These are phyloP conservation scores for Trichoderma pleuroti DNA, from an alignment of 2,329 filamentous ascomycete species.

Conservation along the genomic window DNA sequence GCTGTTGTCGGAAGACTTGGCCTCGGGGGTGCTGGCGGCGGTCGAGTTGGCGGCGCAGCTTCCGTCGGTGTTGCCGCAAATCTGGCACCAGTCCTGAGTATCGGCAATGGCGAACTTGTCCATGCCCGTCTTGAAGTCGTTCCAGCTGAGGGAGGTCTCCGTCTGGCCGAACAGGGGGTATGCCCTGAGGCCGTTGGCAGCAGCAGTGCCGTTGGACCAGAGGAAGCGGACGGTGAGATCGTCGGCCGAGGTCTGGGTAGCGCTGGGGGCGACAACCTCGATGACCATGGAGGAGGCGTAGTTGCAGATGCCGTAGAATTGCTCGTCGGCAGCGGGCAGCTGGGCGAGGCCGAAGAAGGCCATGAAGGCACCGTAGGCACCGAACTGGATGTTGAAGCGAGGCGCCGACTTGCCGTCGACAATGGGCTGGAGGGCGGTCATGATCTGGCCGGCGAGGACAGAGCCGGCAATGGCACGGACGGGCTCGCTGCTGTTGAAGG, in stretches of 20 bases:
- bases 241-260: conserved; percentile 40
- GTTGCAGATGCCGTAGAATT: conserved; percentile 76
- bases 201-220: conserved; percentile 57
- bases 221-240: conserved; percentile 59
- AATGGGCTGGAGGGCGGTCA: conserved; percentile 52
- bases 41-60: conserved; percentile 50
- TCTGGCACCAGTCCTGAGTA: conserved; percentile 66
- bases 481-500: conserved; percentile 72
- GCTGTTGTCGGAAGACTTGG: conserved; percentile 26
- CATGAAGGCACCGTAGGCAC: conserved; percentile 59
- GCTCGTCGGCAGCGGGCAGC: conserved; percentile 46
- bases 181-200: conserved; percentile 46
- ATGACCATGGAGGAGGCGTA: conserved; percentile 81
- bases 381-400: conserved; percentile 53
- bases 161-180: conserved; percentile 60
- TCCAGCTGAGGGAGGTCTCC: conserved; percentile 60
- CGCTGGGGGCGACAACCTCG: conserved; percentile 63
- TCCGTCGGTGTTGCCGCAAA: conserved; percentile 70
- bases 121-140: conserved; percentile 62
- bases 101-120: conserved; percentile 63
- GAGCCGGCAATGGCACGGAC: conserved; percentile 56
- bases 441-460: conserved; percentile 54
- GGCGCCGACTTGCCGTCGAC: conserved; percentile 39
- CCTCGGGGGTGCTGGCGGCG: conserved; percentile 25
- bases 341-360: conserved; percentile 60